Conservation (phyloP, 2,329 filamentous ascomycete species). For the Graphiopsis chlorocephala region DNA sequence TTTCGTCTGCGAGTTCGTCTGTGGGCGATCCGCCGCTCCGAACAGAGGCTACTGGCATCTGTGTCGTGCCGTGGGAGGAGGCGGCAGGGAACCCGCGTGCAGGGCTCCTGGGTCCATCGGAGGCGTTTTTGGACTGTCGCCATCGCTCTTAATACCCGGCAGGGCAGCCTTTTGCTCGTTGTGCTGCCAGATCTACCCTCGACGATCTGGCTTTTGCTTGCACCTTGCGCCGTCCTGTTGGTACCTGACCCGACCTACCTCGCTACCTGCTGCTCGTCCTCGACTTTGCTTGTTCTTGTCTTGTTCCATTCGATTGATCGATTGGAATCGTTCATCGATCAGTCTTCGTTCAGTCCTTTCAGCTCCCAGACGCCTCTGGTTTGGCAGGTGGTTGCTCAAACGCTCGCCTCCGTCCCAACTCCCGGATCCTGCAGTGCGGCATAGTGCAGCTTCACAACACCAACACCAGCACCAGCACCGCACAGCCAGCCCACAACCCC, state of each 20-base stretch:
- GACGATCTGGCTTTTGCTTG: conserved; percentile 11
- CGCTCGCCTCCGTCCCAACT: conserved; percentile 8
- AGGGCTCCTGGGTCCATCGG: conserved; percentile 16
- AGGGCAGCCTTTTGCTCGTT: conserved; percentile 7
- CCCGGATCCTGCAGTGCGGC: conserved; percentile 8
- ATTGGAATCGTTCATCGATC: neutral
- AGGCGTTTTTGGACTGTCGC: conserved; percentile 15
- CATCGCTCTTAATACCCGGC: conserved; percentile 18
- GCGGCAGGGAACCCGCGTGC: conserved; percentile 15
- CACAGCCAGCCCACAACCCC: conserved; percentile 2
- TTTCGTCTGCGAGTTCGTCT: conserved; percentile 12
- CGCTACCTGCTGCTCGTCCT: neutral
- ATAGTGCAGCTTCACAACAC: neutral
- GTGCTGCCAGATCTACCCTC: conserved; percentile 16
- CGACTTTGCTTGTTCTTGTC: neutral
- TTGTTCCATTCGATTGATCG: neutral
- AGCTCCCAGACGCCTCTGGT: conserved; percentile 3
- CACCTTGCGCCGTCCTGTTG: conserved; percentile 8
- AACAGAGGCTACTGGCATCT: conserved; percentile 13
- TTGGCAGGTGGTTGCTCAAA: conserved; percentile 10
- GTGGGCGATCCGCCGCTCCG: conserved; percentile 14
- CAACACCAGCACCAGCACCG: conserved; percentile 6
- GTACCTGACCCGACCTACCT: conserved; percentile 9
- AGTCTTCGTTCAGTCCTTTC: neutral
- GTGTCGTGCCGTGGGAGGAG: conserved; percentile 16